These are phyloP conservation scores for Sporothrix brunneoviolacea DNA, from an alignment of 2,329 filamentous ascomycete species.

Conservation along the genomic window DNA sequence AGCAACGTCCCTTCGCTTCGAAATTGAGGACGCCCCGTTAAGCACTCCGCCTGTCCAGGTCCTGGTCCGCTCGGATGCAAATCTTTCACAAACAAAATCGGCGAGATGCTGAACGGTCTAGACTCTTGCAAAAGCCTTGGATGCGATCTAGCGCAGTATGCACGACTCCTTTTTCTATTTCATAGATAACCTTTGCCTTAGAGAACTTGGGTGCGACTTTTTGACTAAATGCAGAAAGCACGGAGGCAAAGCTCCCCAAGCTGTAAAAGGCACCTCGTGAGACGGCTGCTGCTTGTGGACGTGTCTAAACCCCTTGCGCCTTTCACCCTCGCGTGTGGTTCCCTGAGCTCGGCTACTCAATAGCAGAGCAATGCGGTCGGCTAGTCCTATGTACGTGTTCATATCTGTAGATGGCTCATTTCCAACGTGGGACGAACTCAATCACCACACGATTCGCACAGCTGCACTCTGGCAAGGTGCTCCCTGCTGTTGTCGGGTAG, in stretches of 20 bases:
- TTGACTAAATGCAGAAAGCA: background rate
- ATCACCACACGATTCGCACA: no score
- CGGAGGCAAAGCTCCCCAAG: background rate
- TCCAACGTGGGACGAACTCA: no score
- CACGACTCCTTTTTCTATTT: background rate
- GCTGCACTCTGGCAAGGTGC: no score
- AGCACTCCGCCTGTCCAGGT: background rate
- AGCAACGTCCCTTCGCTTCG: background rate
- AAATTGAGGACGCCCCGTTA: background rate
- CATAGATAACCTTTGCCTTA: background rate
- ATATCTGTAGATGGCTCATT: no score
- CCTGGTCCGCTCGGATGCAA: background rate
- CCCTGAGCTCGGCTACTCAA: no score
- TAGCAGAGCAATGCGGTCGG: no score
- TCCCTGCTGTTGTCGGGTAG: no score
- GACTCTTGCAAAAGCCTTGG: no score
- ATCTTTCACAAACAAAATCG: constrained; percentile 4
- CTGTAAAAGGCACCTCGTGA: background rate
- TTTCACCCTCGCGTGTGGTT: no score
- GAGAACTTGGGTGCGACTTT: background rate
- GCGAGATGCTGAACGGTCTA: background rate
- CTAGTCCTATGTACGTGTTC: no score
- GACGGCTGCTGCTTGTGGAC: background rate
- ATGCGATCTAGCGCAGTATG: background rate
- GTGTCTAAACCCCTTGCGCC: background rate